A percentile compares a stretch with the other conserved stretches of the same genome.
Conservation (phyloP, 1,284 basidiomycete species). For the Marasmius fiardii region DNA sequence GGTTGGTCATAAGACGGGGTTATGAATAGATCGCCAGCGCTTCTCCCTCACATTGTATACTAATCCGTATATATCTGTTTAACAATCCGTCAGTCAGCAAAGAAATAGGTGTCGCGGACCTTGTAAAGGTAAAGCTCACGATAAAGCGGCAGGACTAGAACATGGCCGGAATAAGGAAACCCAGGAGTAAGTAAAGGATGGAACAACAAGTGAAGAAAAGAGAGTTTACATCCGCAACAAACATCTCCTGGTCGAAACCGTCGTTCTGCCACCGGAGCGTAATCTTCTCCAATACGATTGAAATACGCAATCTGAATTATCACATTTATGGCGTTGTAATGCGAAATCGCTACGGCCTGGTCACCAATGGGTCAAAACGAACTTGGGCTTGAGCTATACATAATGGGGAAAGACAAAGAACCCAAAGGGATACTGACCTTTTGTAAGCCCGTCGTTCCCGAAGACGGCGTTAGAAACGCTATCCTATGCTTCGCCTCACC, state of each 20-base stretch:
- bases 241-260: constrained; percentile 21
- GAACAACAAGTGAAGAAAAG: background rate
- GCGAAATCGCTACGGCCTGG: constrained; percentile 20
- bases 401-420: background rate
- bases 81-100: background rate
- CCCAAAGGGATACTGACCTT: constrained; percentile 12
- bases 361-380: too few species aligned
- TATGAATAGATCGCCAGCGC: background rate
- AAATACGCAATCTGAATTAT: constrained; percentile 20
- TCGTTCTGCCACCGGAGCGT: constrained; percentile 14
- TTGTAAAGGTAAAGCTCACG: constrained; percentile 10
- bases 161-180: background rate
- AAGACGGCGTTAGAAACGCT: constrained; percentile 21
- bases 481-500: constrained; percentile 19
- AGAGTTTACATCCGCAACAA: constrained; percentile 19
- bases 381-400: too few species aligned
- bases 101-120: background rate
- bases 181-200: background rate
- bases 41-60: constrained; percentile 18
- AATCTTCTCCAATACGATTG: constrained; percentile 19
- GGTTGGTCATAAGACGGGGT: background rate
- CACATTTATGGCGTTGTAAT: constrained; percentile 22
- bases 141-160: constrained; percentile 19
- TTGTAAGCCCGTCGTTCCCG: constrained; percentile 21
- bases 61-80: constrained; percentile 21